These are phyloP conservation scores for Kwoniella shivajii DNA, from an alignment of 1,284 basidiomycete species.

Conservation along the genomic window DNA sequence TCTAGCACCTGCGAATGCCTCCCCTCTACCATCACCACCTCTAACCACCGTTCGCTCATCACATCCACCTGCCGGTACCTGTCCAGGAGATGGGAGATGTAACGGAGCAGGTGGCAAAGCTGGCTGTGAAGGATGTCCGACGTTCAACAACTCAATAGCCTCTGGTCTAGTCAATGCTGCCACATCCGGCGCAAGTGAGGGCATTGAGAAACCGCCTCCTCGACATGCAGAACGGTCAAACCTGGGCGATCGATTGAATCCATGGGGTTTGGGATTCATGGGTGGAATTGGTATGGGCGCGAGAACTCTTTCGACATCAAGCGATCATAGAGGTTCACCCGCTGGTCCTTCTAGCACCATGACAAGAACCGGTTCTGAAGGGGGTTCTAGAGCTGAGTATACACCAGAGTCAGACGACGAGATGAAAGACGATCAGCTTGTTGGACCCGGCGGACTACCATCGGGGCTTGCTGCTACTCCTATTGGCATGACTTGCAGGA, in stretches of 20 bases:
- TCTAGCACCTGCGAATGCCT: slow-evolving; percentile 28
- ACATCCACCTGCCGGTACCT: slow-evolving; percentile 64
- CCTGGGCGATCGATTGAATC: slow-evolving; percentile 15
- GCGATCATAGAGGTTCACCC: slow-evolving; percentile 21
- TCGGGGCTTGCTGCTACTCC: slow-evolving; percentile 55
- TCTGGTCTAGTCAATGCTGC: slow-evolving; percentile 11
- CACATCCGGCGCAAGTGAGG: slow-evolving; percentile 35
- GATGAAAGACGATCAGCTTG: slow-evolving; percentile 14
- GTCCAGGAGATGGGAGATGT: slow-evolving; percentile 92
- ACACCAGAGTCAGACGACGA: slow-evolving; percentile 27
- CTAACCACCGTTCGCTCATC: slow-evolving; percentile 20
- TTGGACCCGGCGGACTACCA: too few relatives aligned
- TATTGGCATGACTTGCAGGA: slow-evolving; percentile 84
- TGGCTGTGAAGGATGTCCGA: slow-evolving; percentile 89
- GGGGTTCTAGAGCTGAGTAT: slow-evolving; percentile 18
- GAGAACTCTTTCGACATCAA: slow-evolving; percentile 20
- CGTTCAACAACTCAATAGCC: slow-evolving; percentile 75
- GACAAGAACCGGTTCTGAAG: slow-evolving; percentile 16
- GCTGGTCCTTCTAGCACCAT: slow-evolving; percentile 16
- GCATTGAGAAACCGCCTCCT: slow-evolving; percentile 42
- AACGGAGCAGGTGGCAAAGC: slow-evolving; percentile 90
- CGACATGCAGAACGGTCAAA: slow-evolving; percentile 12
- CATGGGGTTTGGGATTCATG: slow-evolving; percentile 31
- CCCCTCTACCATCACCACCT: slow-evolving; percentile 34
- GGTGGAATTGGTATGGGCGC: slow-evolving; percentile 20